A percentile compares a stretch with the other conserved stretches of the same genome.
Conservation (phyloP, 1,139 yeast genomes). For the Scheffersomyces quercinus region DNA sequence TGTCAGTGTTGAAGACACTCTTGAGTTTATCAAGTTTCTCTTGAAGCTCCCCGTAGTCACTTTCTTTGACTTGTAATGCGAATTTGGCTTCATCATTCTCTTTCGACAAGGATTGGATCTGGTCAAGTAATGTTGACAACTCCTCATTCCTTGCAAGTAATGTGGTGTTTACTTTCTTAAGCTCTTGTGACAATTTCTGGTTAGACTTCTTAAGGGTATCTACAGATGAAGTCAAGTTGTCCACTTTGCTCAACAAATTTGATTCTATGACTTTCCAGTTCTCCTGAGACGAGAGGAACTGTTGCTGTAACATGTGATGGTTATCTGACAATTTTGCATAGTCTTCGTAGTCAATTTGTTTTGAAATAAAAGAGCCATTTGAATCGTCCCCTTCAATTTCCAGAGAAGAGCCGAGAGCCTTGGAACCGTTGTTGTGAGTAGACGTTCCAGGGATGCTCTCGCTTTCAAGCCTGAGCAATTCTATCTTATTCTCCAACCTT, state of each 20-base stretch:
- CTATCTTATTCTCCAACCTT: constrained; percentile 52
- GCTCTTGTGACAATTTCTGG: constrained; percentile 28
- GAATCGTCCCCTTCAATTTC: constrained; percentile 11
- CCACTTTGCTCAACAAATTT: constrained; percentile 47
- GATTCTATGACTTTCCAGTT: constrained; percentile 68
- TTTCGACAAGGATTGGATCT: constrained; percentile 10
- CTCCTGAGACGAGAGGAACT: constrained; percentile 64
- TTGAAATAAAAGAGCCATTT: constrained; percentile 4
- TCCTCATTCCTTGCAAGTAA: constrained; percentile 25
- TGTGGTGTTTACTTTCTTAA: constrained; percentile 23
- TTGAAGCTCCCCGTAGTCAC: constrained; percentile 25
- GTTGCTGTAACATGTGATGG: constrained; percentile 61
- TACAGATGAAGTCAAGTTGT: constrained; percentile 40
- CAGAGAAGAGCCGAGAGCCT: constrained; percentile 10
- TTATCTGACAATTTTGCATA: constrained; percentile 41
- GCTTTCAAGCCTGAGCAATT: constrained; percentile 33
- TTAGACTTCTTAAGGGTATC: constrained; percentile 38
- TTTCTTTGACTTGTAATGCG: constrained; percentile 24
- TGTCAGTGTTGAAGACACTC: constrained; percentile 32
- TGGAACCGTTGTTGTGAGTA: constrained; percentile 21
- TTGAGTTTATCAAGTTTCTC: constrained; percentile 33
- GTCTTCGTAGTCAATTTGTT: constrained; percentile 28
- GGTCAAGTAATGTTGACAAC: constrained; percentile 18
- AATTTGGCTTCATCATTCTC: constrained; percentile 22
- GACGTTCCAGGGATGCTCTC: constrained; percentile 15